These are phyloP conservation scores for Extremus antarcticus DNA, from an alignment of 495 filamentous ascomycete species.

Conservation along the genomic window DNA sequence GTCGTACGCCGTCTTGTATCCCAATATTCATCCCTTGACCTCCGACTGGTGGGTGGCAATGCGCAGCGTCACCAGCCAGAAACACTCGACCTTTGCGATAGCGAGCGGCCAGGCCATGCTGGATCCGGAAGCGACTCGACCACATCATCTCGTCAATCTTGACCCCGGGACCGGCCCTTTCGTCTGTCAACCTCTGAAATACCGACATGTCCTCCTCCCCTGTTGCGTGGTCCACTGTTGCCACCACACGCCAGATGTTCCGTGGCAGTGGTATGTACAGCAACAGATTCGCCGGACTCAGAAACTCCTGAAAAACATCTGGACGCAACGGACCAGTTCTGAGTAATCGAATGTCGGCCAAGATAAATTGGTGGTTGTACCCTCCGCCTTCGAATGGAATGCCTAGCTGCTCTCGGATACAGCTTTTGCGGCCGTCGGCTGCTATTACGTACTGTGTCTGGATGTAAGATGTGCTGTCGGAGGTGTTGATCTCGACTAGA, in stretches of 20 bases:
- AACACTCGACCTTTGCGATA: conserved; percentile 10
- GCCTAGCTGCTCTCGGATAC: neutral
- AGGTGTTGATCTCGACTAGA: neutral
- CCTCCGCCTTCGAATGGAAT: conserved; percentile 6
- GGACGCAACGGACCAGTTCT: neutral
- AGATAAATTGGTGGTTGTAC: neutral
- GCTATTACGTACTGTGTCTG: neutral
- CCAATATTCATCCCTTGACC: conserved; percentile 14
- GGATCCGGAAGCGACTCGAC: neutral
- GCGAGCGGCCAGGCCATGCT: conserved; percentile 2
- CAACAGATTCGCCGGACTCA: neutral
- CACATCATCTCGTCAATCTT: conserved; percentile 4
- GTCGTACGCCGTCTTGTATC: conserved; percentile 2
- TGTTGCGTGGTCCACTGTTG: neutral
- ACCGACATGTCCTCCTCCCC: neutral
- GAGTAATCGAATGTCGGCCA: neutral
- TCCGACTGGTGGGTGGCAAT: conserved; percentile 2
- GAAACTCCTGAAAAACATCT: neutral
- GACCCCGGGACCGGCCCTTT: conserved; percentile 1
- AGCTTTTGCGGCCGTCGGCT: conserved; percentile 1
- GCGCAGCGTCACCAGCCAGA: conserved; percentile 12
- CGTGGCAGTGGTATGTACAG: neutral
- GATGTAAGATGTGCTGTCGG: neutral
- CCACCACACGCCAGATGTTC: neutral
- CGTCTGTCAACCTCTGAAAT: neutral